phyloP scores from a whole-genome alignment of 164 flowering plant genomes.

The Stephania cephalantha region DNA sequence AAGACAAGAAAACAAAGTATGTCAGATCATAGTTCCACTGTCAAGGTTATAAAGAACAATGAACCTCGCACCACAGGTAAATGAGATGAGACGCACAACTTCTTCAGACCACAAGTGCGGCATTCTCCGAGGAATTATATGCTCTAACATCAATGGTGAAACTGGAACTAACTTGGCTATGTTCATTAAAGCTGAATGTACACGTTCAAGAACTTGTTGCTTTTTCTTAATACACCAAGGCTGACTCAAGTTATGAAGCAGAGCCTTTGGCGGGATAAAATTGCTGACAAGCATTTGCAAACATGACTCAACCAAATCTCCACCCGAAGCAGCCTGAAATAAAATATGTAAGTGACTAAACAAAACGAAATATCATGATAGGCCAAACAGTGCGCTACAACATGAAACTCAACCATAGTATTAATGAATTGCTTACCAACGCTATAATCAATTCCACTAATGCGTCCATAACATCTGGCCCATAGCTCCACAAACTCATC shows the following conservation, averaged over 20 bases:
- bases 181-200: slow-evolving; percentile 54
- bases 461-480: slow-evolving; percentile 69
- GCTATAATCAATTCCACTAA: slow-evolving; percentile 46
- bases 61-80: neutral
- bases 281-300: slow-evolving; percentile 72
- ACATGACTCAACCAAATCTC: slow-evolving; percentile 56
- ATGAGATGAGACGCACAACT: slow-evolving; percentile 36
- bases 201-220: slow-evolving; percentile 62
- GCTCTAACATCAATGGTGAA: slow-evolving; percentile 49
- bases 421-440: slow-evolving; percentile 43
- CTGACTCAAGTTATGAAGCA: slow-evolving; percentile 24
- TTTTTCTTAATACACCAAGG: slow-evolving; percentile 50
- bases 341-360: neutral
- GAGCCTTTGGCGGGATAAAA: slow-evolving; percentile 50
- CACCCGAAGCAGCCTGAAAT: slow-evolving; percentile 66
- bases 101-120: slow-evolving; percentile 38
- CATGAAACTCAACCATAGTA: neutral
- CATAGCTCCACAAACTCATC: slow-evolving; percentile 73
- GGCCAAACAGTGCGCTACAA: neutral
- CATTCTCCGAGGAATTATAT: slow-evolving; percentile 46
- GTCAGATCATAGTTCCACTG: neutral
- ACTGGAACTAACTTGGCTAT: slow-evolving; percentile 69
- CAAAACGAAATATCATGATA: neutral
- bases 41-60: neutral
- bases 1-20: slow-evolving; percentile 12